phyloP scores from a whole-genome alignment of 73 alveolate genomes.

The Durusdinium trenchii region DNA sequence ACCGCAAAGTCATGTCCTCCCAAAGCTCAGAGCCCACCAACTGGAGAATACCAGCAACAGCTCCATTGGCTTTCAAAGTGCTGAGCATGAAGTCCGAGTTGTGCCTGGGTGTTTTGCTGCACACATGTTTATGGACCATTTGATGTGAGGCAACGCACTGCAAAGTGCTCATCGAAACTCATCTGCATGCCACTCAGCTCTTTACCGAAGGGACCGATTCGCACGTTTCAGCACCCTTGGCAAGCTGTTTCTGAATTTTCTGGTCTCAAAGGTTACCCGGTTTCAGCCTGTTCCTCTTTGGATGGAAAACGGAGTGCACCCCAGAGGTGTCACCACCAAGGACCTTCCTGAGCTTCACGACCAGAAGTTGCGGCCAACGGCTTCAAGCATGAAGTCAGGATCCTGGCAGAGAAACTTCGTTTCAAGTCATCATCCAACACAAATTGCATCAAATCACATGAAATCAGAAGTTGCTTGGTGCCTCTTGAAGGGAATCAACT shows the following conservation, averaged over 20 bases:
- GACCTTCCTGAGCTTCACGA: background rate
- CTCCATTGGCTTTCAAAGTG: conserved; percentile 30
- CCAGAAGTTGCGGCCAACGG: conserved; percentile 62
- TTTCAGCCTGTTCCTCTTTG: background rate
- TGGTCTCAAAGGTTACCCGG: background rate
- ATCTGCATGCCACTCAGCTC: background rate
- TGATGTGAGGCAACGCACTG: background rate
- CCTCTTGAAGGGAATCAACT: conserved; percentile 70
- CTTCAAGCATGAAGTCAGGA: conserved; percentile 71
- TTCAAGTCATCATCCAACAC: background rate
- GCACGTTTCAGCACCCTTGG: conserved; percentile 64
- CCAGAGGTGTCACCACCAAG: background rate
- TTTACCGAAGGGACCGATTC: conserved; percentile 5
- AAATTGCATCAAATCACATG: background rate
- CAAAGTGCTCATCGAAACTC: too few relatives aligned
- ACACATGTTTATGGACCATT: background rate
- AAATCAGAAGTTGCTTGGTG: background rate
- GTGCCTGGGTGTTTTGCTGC: conserved; percentile 22
- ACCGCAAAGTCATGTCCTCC: conserved; percentile 6
- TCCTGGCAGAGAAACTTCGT: background rate
- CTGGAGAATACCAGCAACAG: conserved; percentile 37
- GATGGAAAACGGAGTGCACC: background rate
- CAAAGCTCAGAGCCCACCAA: conserved; percentile 51
- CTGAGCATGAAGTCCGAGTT: conserved; percentile 67
- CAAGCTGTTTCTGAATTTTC: background rate